Evolutionary conservation across 2,329 filamentous ascomycete genomes (phyloP), one percentile per base, ranked within the genome.

Genomic region (Dothiorella sarmentorum): DNA sequence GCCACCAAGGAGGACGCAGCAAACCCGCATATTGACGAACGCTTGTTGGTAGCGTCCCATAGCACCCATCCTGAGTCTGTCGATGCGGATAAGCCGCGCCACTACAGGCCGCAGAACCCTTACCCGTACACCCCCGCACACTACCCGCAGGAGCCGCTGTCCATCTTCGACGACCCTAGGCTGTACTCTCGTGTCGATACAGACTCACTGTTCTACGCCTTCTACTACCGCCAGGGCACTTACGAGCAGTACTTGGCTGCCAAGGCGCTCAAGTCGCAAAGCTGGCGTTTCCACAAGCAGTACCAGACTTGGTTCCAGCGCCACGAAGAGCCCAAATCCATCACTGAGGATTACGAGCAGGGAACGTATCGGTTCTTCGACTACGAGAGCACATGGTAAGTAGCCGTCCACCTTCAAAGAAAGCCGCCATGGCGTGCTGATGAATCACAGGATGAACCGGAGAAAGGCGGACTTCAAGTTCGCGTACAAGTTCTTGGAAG

Each of bases 361-460:
- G 94, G 94, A 63, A 99, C 94, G 22, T 99, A 99, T 79, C 87
- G 94, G 52, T 99, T 99, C 80, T 99, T 99, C 75, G 94, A 99
- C 76, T 99, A 99, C 72, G 94, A 99, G 77, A 96, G 90, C 75
- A 99, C 94, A 70, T 99, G 94, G 94, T 97, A 77, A 76, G 89
- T 80, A 26, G 15, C 2, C 17, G 35, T 11, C 37, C 43, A 49
- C 22, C 26, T 18, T 38, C 35, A 40, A 67, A 63, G 29, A 15
- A 31, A 10, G 58, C 61, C 40, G 35, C 26, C n/a, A 22, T 58
- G 5, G 35, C 33, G 47, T 47, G 18, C 69, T 74, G 65, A 72
- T 64, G 61, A 47, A 9, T 10, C 10, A n/a, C 33, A 97, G 93
- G 93, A 97, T 97, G 93, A 97, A 97, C 75, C 89, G 93, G 65